Evolutionary conservation across 495 filamentous ascomycete species (phyloP).

Genomic region (Penicillium cataractarum): DNA sequence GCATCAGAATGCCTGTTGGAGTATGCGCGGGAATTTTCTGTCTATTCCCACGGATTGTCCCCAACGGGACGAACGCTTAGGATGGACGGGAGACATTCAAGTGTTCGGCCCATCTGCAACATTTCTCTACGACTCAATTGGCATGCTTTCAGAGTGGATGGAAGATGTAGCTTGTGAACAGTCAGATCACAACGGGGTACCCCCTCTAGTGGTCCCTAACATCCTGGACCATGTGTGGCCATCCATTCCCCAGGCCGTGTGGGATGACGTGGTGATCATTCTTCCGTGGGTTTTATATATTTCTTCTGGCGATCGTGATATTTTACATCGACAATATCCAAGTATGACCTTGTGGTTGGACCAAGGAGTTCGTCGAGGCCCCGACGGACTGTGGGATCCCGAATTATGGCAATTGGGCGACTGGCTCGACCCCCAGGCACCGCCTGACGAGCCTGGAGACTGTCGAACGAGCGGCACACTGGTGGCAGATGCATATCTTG

Average conservation of each 20-base stretch:
- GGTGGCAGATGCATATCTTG: background rate
- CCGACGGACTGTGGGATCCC: background rate
- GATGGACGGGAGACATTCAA: background rate
- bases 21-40: background rate
- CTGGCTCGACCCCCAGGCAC: background rate
- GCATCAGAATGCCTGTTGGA: background rate
- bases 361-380: background rate
- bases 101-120: background rate
- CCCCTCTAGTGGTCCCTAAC: background rate
- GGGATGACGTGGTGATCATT: background rate
- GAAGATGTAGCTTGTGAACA: background rate
- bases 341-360: background rate
- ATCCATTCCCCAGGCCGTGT: background rate
- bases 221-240: background rate
- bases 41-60: background rate
- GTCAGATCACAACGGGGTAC: background rate
- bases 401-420: background rate
- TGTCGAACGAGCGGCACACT: background rate
- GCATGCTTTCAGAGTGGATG: background rate
- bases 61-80: background rate
- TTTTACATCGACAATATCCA: background rate
- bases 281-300: background rate
- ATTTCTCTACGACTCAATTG: background rate
- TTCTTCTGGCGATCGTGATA: background rate
- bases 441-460: background rate